Evolutionary conservation across 495 filamentous ascomycete genomes (phyloP), one percentile per base, ranked within the genome.

Genomic region (Talaromyces borbonicus): DNA sequence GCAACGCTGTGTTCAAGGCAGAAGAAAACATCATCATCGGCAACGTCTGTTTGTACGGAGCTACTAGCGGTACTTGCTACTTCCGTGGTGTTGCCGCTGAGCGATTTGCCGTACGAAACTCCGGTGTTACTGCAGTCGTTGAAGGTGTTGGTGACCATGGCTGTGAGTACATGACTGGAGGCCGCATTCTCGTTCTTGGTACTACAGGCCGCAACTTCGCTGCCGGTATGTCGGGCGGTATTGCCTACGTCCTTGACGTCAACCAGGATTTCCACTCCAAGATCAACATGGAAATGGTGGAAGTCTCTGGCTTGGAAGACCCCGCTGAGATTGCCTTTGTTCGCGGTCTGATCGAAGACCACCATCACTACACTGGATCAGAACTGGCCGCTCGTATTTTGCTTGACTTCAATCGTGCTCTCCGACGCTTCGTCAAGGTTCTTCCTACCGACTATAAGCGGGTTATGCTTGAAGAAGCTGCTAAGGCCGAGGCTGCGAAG

Each of bases 271-370:
- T 97, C 73, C 68, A 82, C 60, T 80, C 83, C 42, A 97, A 97
- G 75, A 85, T 97, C 67, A 99, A 99, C 70, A 81, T 79, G 61
- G 92, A 99, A 69, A 96, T 99, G 93, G 93, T 99, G 50, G 90
- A 97, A 63, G 79, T 93, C 16, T 87, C 87, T 35, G 73, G 77
- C 8, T 71, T 99, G 44, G 87, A 92, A 50, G 92, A 99, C 44
- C 87, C 87, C 4, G 69, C 80, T 33, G 92, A 99, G 59, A 92
- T 99, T 55, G 90, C 92, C 35, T 96, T 83, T 56, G 78, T 99
- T 16, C 87, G 92, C 44, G 87, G 92, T 44, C 71, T 97, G 49
- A 87, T 99, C 49, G 92, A 99, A 65, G 92, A 99, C 56, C 92
- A 99, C 57, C 93, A 96, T 65, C 92, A 99, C 61, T 99, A 97